Base-by-base conservation (phyloP, 345 rosid species). In the Dimocarpus longan region DNA sequence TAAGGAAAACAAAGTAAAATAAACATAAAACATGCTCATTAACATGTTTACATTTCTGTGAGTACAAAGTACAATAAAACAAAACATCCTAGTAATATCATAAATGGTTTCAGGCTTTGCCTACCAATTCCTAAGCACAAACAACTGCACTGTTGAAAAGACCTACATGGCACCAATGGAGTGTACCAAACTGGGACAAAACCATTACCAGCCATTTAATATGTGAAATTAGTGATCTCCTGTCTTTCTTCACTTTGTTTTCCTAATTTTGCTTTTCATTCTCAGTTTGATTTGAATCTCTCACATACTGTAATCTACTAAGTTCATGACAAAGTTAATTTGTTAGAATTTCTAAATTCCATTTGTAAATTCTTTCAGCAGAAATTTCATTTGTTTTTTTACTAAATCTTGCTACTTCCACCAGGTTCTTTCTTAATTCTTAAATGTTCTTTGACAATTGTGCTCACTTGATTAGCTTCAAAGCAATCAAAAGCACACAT, bases 311-410 rank as follows among this genome's bases (percentile, higher is more conserved):
- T 12, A n/a, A 57, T 26, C 18, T 24, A 52, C 1, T 3, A 24
- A 37, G 75, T 56, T 72, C 57, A 72, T n/a, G 66, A 56, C 4
- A 72, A 37, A 10, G 39, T 22, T 37, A 72, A 54, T 72, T 71
- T 52, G 74, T 24, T 71, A 8, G 62, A 24, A 50, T 28, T 71
- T 71, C 63, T n/a, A 44, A 19, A 44, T 18, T 22, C 37, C 57
- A 44, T 22, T 40, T 28, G 15, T 43, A 50, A 1, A 26, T 50
- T 48, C 18, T 56, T 72, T 54, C 2, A 56, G 32, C 37, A 72
- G 66, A 56, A 43, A 15, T 60, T n/a, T 74, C 19, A 21, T 22
- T 74, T 5, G 57, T 16, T 26, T 63, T 8, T n/a, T 63, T 46
- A 22, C 37, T 32, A 39, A 73, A 73, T 39, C 19, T 57, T 4